Conservation (phyloP, 2,329 filamentous ascomycete genomes). For the Fusarium coicis region DNA sequence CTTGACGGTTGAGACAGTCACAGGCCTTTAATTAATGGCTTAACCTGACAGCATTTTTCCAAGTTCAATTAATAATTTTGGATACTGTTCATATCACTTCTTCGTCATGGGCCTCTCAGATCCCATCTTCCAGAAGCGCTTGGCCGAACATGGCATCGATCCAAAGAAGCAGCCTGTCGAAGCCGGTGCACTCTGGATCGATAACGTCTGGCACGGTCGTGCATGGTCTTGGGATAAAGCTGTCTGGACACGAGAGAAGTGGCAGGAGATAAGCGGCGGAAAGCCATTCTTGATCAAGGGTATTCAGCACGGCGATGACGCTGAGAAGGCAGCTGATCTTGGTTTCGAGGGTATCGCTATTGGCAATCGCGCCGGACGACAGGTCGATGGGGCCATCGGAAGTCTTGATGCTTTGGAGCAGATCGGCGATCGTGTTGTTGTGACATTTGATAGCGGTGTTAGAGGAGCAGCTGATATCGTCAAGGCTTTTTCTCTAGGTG, state of each 20-base stretch:
- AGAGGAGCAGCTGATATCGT: conserved; percentile 23
- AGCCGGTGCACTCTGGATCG: conserved; percentile 16
- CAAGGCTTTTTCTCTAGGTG: conserved; percentile 22
- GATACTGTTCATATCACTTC: background rate
- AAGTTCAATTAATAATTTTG: background rate
- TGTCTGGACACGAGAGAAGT: conserved; percentile 8
- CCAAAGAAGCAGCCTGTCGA: conserved; percentile 13
- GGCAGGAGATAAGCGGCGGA: conserved; percentile 15
- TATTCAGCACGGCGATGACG: conserved; percentile 15
- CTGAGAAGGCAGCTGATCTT: conserved; percentile 6
- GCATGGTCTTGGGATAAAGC: conserved; percentile 23
- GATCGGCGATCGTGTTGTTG: conserved; percentile 15
- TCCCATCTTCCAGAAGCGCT: conserved; percentile 6
- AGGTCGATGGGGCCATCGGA: conserved; percentile 6
- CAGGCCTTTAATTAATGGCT: too few relatives aligned
- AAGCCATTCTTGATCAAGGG: conserved; percentile 22
- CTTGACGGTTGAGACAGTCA: too few relatives aligned
- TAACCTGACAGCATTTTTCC: too few relatives aligned
- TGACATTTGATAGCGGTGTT: conserved; percentile 21
- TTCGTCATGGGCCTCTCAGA: conserved; percentile 14
- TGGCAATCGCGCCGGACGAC: conserved; percentile 2
- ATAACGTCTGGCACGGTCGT: conserved; percentile 16
- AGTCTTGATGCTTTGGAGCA: background rate
- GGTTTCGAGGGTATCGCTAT: conserved; percentile 8
- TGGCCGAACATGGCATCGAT: background rate